phyloP scores from a whole-genome alignment of 495 filamentous ascomycete species.

The Aspergillus cristatus region DNA sequence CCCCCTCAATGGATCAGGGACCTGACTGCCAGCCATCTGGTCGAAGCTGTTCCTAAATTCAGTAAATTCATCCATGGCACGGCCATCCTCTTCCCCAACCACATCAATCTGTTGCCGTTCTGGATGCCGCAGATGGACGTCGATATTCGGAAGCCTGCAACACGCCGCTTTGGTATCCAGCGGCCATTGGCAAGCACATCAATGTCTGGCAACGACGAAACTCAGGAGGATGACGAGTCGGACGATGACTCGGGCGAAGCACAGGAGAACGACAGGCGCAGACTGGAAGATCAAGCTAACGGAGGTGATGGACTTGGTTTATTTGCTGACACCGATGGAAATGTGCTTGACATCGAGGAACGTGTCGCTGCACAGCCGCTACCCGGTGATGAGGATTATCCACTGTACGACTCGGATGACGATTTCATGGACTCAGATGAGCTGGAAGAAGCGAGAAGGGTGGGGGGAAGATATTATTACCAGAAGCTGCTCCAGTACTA shows the following conservation, averaged over 20 bases:
- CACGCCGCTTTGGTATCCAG: slow-evolving; percentile 80
- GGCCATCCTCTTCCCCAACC: slow-evolving; percentile 73
- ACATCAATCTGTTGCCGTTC: slow-evolving; percentile 86
- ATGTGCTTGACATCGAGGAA: slow-evolving; percentile 67
- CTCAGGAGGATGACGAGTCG: slow-evolving; percentile 52
- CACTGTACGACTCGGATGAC: slow-evolving; percentile 86
- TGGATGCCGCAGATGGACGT: slow-evolving; percentile 98
- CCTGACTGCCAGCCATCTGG: slow-evolving; percentile 82
- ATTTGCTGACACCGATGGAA: slow-evolving; percentile 32
- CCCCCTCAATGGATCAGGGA: slow-evolving; percentile 95
- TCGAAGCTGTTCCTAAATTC: slow-evolving; percentile 97
- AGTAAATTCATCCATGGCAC: slow-evolving; percentile 98
- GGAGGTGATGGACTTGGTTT: slow-evolving; percentile 11
- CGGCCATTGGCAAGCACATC: slow-evolving; percentile 64
- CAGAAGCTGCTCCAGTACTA: slow-evolving; percentile 44
- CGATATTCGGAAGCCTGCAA: slow-evolving; percentile 89
- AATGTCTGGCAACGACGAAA: slow-evolving; percentile 66
- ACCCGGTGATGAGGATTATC: slow-evolving; percentile 59
- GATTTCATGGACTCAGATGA: slow-evolving; percentile 59
- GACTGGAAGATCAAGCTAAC: background rate
- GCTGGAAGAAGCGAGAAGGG: slow-evolving; percentile 61
- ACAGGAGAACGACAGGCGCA: slow-evolving; percentile 4
- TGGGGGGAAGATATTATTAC: slow-evolving; percentile 65
- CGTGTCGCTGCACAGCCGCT: slow-evolving; percentile 54
- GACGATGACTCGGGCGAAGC: slow-evolving; percentile 47